Evolutionary conservation across 306 rosid genomes (phyloP), one percentile per base, ranked within the genome.

Genomic region (Pachyrhizus erosus): DNA sequence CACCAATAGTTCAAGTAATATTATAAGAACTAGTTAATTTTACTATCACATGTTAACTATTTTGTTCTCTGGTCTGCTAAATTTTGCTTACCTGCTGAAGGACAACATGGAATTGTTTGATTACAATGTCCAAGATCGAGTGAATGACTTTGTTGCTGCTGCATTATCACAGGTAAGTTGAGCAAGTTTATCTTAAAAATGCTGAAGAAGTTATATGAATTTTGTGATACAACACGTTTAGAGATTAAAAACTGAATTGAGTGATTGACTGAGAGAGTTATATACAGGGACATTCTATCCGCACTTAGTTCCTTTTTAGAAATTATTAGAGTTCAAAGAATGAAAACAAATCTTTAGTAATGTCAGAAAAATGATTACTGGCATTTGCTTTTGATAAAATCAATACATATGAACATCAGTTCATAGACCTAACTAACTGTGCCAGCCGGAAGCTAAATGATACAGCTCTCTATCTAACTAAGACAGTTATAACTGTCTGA

Each of bases 121-220:
- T 82, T 91, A 93, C 86, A 93, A 93, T 74, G 98, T 93, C 69
- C 89, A 78, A 24, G 88, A 88, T 68, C 91, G 98, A 48, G 93
- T 93, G 18, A 88, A 93, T 15, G 93, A 89, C 66, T 93, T 93
- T 75, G 93, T 93, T 83, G 80, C 94, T 84, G 93, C 94, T 58
- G 98, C 98, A 76, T 37, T 91, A 76, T 46, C 88, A 76, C 98
- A 93, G 82, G 98, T 93, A 84, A 90, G 89, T 80, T 74, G 64
- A 78, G 65, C 57, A 78, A 64, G 37, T 45, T 81, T 81, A n/a
- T 79, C 78, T 65, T 79, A 75, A 21, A 26, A 75, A 46, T 42
- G 68, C 66, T 27, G 60, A 76, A 66, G 45, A 61, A 66, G 48
- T 68, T 57, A 43, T 34, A 15, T 81, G 76, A 37, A 6, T 82